Evolutionary conservation across 768 basidiomycete genomes (phyloP), one percentile per base, ranked within the genome.

Genomic region (Trametopsis cervina): DNA sequence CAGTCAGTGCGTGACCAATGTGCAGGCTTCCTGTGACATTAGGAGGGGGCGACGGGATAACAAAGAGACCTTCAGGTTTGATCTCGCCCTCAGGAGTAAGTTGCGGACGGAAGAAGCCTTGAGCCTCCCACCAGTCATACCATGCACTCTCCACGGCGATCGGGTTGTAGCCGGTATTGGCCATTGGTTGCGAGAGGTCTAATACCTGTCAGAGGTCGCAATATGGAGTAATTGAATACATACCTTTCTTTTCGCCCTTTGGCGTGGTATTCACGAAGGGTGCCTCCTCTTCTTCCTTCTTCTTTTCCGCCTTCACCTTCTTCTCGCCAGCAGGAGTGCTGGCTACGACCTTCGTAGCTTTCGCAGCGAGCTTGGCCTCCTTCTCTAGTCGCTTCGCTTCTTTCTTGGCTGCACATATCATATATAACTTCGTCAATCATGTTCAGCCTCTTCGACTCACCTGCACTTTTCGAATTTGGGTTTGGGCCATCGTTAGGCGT

Each of bases 11-110:
- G 56, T 99, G 96, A 2, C 96, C 96, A 49, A 96, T 93, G 60
- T 99, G 95, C 49, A 99, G 71, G 51, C 80, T 85, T 5, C 96
- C 96, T 0, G 96, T 99, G 54, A 99, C 93, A 58, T 98, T 98
- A 3, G 96, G 96, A 2, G 95, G 95, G 22, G 96, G 96, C 0
- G 81, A 75, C 0, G 93, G 88, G 22, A 99, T 80, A 51, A 94
- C 82, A 62, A 97, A 97, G 11, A 70, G 60, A 22, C 83, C 86
- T 33, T 85, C 80, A 1, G 76, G 70, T 43, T 81, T 79, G 42
- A 72, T 65, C 13, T 76, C 69, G 10, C 81, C 83, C 44, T 85
- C 74, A 0, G 73, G 60, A 0, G 72, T 73, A 13, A 77, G 66
- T 50, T 78, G 75, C 2, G 95, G 92, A 55, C 81, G 78, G 78